Base-by-base conservation (phyloP, 139 green algal genomes). In the Chlorella sp. region DNA sequence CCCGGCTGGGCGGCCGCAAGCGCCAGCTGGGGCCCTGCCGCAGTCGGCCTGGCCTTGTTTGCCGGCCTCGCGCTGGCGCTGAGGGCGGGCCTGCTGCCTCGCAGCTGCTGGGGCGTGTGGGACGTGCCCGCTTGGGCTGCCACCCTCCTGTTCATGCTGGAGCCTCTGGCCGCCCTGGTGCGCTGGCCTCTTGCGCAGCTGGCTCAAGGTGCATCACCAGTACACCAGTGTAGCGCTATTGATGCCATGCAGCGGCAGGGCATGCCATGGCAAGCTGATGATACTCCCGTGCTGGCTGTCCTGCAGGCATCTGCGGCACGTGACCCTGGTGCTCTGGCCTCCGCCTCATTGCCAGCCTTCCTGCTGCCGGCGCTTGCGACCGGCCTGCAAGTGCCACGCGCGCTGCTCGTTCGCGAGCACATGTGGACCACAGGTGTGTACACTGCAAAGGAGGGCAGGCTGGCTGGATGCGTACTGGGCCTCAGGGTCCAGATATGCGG, bases 81-180 rank as follows among this genome's bases (percentile, higher is more conserved):
- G 8, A 5, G 30, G 24, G 30, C 36, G 16, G 60, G 28, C 4
- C 30, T 20, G 48, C 51, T 67, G 73, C 72, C 58, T 4, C 40
- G 40, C 41, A 64, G 64, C 80, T 86, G 56, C n/a, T 67, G 56
- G 13, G 26, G 36, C 38, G 17, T 79, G 20, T 91, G 89, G 85
- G 74, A 43, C 44, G 81, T 96, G 11, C 84, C 82, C n/a, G 92
- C 87, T 19, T 96, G 93, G 93, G 93, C 92, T 4, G 93, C 93
- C 41, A 96, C 92, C 11, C 76, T 95, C 62, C 91, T 96, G 24
- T 96, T 96, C 83, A 93, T 92, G 88, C 88, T 92, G 38, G 91
- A 96, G 86, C 93, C 93, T 1, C 82, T 96, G 3, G 93, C 92
- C 36, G 92, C 96, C 73, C 84, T 95, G 80, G 91, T 92, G 64